These are phyloP conservation scores for Lumnitzera littorea DNA, from an alignment of 345 rosid species.

Conservation along the genomic window DNA sequence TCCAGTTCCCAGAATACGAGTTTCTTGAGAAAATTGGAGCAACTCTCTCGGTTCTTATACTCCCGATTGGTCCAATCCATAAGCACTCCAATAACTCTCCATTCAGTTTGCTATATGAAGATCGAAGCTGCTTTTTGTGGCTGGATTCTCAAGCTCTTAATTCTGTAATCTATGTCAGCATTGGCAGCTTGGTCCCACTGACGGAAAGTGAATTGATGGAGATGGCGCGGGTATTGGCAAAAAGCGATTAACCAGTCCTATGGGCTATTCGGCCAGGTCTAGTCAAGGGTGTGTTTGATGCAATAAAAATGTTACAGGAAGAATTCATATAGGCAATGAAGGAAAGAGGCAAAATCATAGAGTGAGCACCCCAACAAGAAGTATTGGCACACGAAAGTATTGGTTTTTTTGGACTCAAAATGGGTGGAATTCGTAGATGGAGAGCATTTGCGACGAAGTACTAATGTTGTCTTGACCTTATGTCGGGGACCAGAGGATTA, in stretches of 20 bases:
- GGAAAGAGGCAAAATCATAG: slow-evolving; percentile 18
- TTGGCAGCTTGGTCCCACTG: slow-evolving; percentile 5
- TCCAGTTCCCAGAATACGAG: slow-evolving; percentile 7
- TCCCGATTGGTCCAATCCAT: slow-evolving; percentile 12
- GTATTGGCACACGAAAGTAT: neutral
- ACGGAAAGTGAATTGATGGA: neutral
- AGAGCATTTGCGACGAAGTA: slow-evolving; percentile 11
- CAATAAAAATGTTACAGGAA: too few species aligned
- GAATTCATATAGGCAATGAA: neutral
- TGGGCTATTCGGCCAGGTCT: slow-evolving; percentile 22
- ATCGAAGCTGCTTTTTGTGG: slow-evolving; percentile 11
- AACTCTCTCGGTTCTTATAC: slow-evolving; percentile 3
- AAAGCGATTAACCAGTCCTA: slow-evolving; percentile 17
- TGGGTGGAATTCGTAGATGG: slow-evolving; percentile 10
- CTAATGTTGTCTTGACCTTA: slow-evolving; percentile 8
- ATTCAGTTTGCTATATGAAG: neutral
- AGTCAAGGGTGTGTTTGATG: neutral
- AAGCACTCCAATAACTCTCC: neutral
- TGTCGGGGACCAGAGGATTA: slow-evolving; percentile 12
- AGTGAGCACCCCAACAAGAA: slow-evolving; percentile 32
- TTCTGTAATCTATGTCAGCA: slow-evolving; percentile 10
- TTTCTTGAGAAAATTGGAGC: neutral
- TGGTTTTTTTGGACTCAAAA: slow-evolving; percentile 12
- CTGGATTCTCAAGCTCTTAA: slow-evolving; percentile 8
- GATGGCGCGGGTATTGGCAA: slow-evolving; percentile 24